Evolutionary conservation across 2,329 filamentous ascomycete species (phyloP), one percentile per base, ranked within the genome.

Genomic region (Aspergillus piperis): DNA sequence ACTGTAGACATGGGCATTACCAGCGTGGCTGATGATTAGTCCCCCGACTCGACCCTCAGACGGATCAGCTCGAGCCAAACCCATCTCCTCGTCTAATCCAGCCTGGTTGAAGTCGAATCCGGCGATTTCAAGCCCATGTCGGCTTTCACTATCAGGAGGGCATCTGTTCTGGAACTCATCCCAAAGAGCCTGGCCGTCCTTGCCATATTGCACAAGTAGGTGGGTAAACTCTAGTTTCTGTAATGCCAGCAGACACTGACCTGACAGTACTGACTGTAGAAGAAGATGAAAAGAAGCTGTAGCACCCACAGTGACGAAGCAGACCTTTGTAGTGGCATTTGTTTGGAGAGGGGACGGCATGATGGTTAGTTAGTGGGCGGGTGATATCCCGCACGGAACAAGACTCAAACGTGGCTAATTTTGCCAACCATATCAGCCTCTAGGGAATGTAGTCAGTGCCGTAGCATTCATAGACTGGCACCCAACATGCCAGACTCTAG

Each of bases 231-330:
- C 82, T 10, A 83, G 75, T 2, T 78, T 70, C 10, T 74, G 71
- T 11, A 98, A 83, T 5, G 83, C 80, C 5, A 79, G 66, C 62
- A 96, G 81, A 71, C 95, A 93, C 0, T 75, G 68, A 0, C 83
- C 77, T 17, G 82, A 78, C 5, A 96, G 79, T 10, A 89, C 84
- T 32, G 88, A 85, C 47, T 83, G 77, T 58, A 96, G 84, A 2
- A 99, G 84, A 6, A 82, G 76, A 55, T 84, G 82, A 77, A 99
- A 99, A 19, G 89, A 86, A 15, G 93, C 92, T 0, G 94, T 99
- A 5, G 95, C 94, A 59, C 95, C 95, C 30, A 96, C 90, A 0
- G 95, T 98, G 58, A 97, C 89, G 66, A 99, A 90, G 73, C 91
- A 95, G 56, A 77, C 50, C 64, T 80, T 82, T 52, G 65, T 71